Conservation (phyloP, 164 flowering plant genomes). For the Nymphaea thermarum region DNA sequence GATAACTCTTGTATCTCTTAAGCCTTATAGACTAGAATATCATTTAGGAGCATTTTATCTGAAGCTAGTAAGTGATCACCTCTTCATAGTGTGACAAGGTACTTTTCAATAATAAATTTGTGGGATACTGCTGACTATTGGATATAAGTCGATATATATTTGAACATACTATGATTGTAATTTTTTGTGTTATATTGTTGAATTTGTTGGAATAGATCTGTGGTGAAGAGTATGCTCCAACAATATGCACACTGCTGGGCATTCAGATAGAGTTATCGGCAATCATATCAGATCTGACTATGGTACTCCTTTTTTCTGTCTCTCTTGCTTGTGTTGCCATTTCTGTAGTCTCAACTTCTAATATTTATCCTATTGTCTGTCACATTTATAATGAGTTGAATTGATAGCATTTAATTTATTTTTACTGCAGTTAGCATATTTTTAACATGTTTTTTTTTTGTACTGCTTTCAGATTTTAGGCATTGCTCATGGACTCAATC, state of each 20-base stretch:
- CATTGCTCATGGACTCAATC: constrained; percentile 69
- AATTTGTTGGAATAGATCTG: constrained; percentile 48
- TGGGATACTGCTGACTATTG: not conserved
- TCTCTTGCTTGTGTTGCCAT: not conserved
- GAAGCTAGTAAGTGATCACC: not conserved
- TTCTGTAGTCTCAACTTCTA: too few species aligned
- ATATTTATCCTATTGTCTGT: not conserved
- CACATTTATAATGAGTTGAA: not conserved
- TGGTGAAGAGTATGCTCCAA: constrained; percentile 63
- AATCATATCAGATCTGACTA: constrained; percentile 55
- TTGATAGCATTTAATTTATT: too few species aligned
- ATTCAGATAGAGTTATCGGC: constrained; percentile 68
- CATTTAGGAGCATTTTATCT: too few species aligned
- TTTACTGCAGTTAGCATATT: too few species aligned
- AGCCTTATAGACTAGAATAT: too few species aligned
- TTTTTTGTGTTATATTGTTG: not conserved
- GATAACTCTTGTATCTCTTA: too few species aligned
- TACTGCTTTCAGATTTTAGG: constrained; percentile 53
- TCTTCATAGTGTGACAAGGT: not conserved
- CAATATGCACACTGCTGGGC: constrained; percentile 61
- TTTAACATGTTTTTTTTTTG: constrained; percentile 7
- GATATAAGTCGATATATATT: not conserved
- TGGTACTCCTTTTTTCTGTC: constrained; percentile 32
- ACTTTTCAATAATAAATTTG: not conserved
- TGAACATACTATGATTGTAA: not conserved